Evolutionary conservation across 2,329 filamentous ascomycete genomes (phyloP).

Genomic region (Diaporthe amygdali): DNA sequence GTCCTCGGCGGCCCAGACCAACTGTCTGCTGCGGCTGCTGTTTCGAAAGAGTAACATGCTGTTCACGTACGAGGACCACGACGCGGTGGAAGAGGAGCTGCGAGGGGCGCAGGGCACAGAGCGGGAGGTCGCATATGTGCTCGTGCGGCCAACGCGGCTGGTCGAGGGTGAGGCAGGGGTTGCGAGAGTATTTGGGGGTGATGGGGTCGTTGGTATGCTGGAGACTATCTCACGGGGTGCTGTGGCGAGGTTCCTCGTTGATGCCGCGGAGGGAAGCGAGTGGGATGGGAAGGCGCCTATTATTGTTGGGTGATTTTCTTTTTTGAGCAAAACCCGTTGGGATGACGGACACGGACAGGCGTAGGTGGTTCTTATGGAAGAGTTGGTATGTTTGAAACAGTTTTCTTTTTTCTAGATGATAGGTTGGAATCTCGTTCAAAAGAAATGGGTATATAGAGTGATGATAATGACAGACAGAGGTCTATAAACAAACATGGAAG

Average conservation of each 20-base stretch:
- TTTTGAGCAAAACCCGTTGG: neutral
- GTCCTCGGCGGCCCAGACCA: constrained; percentile 46
- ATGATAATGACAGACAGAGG: constrained; percentile 17
- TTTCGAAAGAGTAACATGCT: constrained; percentile 53
- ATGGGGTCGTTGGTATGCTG: constrained; percentile 42
- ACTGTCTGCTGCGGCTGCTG: constrained; percentile 46
- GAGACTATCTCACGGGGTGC: constrained; percentile 31
- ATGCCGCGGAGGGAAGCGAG: constrained; percentile 36
- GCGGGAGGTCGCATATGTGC: neutral
- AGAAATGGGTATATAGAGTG: constrained; percentile 12
- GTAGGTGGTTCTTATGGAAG: neutral
- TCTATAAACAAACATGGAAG: neutral
- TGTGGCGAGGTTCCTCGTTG: constrained; percentile 46
- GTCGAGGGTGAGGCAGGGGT: neutral
- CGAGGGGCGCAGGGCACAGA: constrained; percentile 33
- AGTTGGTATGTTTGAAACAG: neutral
- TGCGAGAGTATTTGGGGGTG: constrained; percentile 25
- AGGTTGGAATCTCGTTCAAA: neutral
- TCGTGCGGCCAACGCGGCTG: constrained; percentile 16
- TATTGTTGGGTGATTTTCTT: neutral
- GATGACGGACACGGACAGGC: neutral
- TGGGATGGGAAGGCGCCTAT: constrained; percentile 36
- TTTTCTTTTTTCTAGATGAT: neutral
- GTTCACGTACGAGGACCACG: constrained; percentile 52
- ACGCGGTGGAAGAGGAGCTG: constrained; percentile 48